phyloP scores from a whole-genome alignment of 2,329 filamentous ascomycete species.

The Fusarium lyarnte region DNA sequence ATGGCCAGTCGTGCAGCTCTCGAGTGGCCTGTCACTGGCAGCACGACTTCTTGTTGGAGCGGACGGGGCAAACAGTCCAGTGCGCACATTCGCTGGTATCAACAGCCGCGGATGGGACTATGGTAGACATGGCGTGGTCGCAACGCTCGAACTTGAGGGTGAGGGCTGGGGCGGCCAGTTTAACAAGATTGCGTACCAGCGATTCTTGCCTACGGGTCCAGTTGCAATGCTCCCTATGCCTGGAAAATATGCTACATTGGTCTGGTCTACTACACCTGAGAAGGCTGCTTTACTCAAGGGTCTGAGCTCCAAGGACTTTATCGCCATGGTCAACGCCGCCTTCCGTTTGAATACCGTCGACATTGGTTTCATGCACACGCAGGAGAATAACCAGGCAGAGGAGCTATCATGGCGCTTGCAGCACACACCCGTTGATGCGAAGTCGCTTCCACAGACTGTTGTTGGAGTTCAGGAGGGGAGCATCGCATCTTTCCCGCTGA shows the following conservation, averaged over 20 bases:
- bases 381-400: constrained; percentile 67
- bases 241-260: constrained; percentile 82
- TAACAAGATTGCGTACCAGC: constrained; percentile 86
- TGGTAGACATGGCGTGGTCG: constrained; percentile 87
- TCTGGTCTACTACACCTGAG: constrained; percentile 91
- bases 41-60: constrained; percentile 90
- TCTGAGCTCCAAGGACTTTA: constrained; percentile 76
- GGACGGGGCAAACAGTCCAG: constrained; percentile 94
- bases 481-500: constrained; percentile 89
- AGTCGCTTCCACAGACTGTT: constrained; percentile 72
- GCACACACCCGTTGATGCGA: constrained; percentile 68
- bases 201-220: constrained; percentile 92
- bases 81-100: constrained; percentile 89
- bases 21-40: constrained; percentile 72
- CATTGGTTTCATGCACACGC: constrained; percentile 81
- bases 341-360: constrained; percentile 85
- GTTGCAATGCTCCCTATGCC: constrained; percentile 92
- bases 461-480: constrained; percentile 79
- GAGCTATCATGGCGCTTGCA: constrained; percentile 86
- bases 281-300: constrained; percentile 83
- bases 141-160: constrained; percentile 79
- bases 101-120: constrained; percentile 93
- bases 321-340: constrained; percentile 90
- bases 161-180: constrained; percentile 63
- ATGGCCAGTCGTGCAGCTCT: constrained; percentile 86